Base-by-base conservation (phyloP, 2,329 filamentous ascomycete genomes). In the Pezicula carpinea region DNA sequence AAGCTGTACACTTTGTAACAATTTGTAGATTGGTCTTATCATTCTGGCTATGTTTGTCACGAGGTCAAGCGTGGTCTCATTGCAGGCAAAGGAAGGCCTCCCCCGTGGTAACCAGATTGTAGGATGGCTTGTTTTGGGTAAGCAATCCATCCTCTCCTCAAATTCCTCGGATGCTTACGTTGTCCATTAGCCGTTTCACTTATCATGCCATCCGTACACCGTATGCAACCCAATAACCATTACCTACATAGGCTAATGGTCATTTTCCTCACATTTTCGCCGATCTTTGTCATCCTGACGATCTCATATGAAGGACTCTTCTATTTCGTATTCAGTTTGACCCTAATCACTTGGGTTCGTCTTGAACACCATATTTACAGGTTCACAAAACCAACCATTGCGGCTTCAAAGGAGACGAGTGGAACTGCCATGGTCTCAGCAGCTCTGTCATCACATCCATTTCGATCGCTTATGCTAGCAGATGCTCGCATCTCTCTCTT, bases 301-400 rank as follows among this genome's bases (percentile, higher is more conserved):
- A 96, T 97, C 58, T 96, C 92, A 1, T 99, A 95, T 69, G 93
- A 99, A 67, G 92, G 92, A 0, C 76, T 99, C 2, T 99, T 99
- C 66, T 99, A 97, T 67, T 81, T 96, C 50, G 82, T 85, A 10
- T 99, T 96, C 67, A 90, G 84, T 61, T 72, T 86, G 45, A 87
- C 85, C 18, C 71, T 99, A 5, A 75, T 96, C 43, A 83, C 84
- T 46, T 99, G 93, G 93, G 88, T 96, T 29, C 82, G 84, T n/a
- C 76, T 99, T 1, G 93, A 99, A 66, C 87, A 95, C 63, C 82
- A 80, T 46, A 79, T 92, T 41, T 82, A 85, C 60, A 63, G 67
- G 15, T 74, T 66, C 59, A 68, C 59, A 47, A 60, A 56, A 49
- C 62, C 39, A 43, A 31, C 39, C 19, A 36, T 18, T 32, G 19